These are phyloP conservation scores for Gonapodya prolifera DNA, from an alignment of 192 early-diverging fungal species.

Conservation along the genomic window DNA sequence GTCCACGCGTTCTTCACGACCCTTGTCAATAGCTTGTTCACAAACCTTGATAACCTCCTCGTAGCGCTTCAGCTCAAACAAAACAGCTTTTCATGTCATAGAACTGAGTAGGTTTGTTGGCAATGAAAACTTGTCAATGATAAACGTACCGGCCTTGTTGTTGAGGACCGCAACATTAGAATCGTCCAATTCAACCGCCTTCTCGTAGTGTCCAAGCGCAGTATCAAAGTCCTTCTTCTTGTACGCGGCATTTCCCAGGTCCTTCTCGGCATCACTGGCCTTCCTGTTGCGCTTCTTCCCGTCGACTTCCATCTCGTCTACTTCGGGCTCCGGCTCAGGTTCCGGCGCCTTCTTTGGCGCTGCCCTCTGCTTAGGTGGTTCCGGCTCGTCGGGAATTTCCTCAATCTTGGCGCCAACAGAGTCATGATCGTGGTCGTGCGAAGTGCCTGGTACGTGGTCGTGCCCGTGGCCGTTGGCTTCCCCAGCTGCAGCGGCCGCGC, in stretches of 20 bases:
- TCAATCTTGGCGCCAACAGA: constrained; percentile 18
- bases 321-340: constrained; percentile 26
- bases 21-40: constrained; percentile 80
- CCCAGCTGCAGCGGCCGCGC: constrained; percentile 12
- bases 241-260: constrained; percentile 77
- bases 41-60: constrained; percentile 88
- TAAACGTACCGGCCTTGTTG: constrained; percentile 74
- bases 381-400: constrained; percentile 17
- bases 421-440: neutral
- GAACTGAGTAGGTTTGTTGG: neutral
- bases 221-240: constrained; percentile 84
- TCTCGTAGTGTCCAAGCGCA: constrained; percentile 77
- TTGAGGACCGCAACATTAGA: constrained; percentile 86
- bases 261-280: constrained; percentile 58
- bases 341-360: constrained; percentile 16
- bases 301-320: constrained; percentile 37
- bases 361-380: constrained; percentile 13
- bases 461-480: too few relatives aligned
- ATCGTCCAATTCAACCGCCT: constrained; percentile 78
- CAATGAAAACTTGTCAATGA: neutral
- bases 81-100: constrained; percentile 44
- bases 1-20: constrained; percentile 79
- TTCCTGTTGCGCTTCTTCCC: constrained; percentile 54
- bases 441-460: neutral
- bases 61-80: constrained; percentile 86